Base-by-base conservation (phyloP, 345 rosid genomes). In the Carallia brachiata region DNA sequence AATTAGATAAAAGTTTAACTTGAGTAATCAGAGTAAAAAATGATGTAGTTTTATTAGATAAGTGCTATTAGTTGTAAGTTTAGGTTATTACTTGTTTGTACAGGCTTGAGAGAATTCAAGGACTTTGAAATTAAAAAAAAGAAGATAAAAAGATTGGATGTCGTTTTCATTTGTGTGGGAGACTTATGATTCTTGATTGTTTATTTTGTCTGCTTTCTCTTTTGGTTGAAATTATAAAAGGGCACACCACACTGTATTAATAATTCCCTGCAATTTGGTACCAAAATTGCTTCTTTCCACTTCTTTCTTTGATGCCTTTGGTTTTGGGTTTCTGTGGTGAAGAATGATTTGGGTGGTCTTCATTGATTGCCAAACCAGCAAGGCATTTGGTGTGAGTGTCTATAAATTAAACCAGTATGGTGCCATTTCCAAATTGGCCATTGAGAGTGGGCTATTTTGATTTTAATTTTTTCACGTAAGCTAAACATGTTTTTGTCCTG, bases 31-130 rank as follows among this genome's bases (percentile, higher is more conserved):
- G 62, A 36, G 40, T 6, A 32, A 48, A 34, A 1, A 19, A 9
- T 13, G 36, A 61, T 4, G 31, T 67, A 64, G 67, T 18, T 32
- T 34, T 10, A 53, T 56, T 37, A 53, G 23, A 56, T 10, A n/a
- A 55, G 71, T 48, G 12, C 44, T 32, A 28, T 39, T 36, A 37
- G 17, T 52, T 72, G 70, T 75, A 56, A 28, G 66, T 77, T 72
- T 65, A 74, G 71, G 71, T 76, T 67, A 75, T 74, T 73, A 63
- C 76, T 72, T 76, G 78, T 67, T 60, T 78, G 74, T 78, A 82
- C 84, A 79, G 72, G 65, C 37, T 60, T 23, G n/a, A 60, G 53
- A 27, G 61, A 64, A 58, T 19, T 4, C 15, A 27, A 54, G 17
- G 17, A 44, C 17, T 13, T 44, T 3, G 50, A 44, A 44, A 44